These are phyloP conservation scores for Globisporangium radiosum DNA, from an alignment of 352 stramenopile genomes.

Conservation along the genomic window DNA sequence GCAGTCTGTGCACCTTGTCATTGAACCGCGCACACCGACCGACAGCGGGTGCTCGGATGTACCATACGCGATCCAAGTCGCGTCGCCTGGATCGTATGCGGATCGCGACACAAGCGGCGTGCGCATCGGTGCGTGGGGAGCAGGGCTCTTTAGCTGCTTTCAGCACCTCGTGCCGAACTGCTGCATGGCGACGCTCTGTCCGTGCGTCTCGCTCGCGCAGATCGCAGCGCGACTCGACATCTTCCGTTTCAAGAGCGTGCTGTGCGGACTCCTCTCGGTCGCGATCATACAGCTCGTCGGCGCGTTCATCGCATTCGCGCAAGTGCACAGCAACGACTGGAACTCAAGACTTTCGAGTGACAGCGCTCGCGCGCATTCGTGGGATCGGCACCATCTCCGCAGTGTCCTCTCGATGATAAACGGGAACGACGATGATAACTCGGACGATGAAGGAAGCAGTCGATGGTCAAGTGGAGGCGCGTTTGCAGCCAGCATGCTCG, in stretches of 20 bases:
- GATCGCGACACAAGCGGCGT: slow-evolving; percentile 18
- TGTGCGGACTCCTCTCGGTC: slow-evolving; percentile 6
- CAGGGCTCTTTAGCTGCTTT: slow-evolving; percentile 22
- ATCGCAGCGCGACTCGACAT: slow-evolving; percentile 11
- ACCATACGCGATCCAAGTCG: slow-evolving; percentile 15
- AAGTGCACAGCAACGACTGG: background rate
- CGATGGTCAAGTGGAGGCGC: background rate
- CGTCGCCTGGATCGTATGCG: slow-evolving; percentile 9
- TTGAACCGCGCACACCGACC: slow-evolving; percentile 9
- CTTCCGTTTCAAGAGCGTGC: slow-evolving; percentile 11
- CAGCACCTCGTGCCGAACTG: slow-evolving; percentile 28
- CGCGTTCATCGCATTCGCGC: slow-evolving; percentile 5
- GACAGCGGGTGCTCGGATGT: slow-evolving; percentile 4
- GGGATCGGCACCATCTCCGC: background rate
- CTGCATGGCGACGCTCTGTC: slow-evolving; percentile 20
- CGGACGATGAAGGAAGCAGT: background rate
- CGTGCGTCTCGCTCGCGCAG: slow-evolving; percentile 25
- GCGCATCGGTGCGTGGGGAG: slow-evolving; percentile 18
- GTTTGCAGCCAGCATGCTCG: background rate
- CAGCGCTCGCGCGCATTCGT: background rate
- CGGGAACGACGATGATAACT: background rate
- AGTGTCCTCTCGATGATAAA: background rate
- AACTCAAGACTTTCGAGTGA: background rate
- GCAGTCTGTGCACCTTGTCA: background rate
- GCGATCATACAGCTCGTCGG: slow-evolving; percentile 5